Conservation (phyloP, 257 asterid genomes). For the Solanum sejunctum region DNA sequence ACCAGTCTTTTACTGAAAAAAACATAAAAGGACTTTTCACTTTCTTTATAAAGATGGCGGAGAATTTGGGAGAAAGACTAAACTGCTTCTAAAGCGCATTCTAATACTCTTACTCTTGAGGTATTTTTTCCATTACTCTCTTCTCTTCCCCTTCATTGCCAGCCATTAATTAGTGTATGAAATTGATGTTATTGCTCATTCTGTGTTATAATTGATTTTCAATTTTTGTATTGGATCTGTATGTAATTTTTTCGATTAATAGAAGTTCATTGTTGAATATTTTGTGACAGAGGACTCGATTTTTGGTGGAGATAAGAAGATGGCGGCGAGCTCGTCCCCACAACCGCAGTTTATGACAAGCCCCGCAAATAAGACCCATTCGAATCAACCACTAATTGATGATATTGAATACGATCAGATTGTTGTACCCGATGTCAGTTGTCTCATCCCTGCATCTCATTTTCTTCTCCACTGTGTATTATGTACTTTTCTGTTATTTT, state of each 20-base stretch:
- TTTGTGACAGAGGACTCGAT: background rate
- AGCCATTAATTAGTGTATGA: too few relatives aligned
- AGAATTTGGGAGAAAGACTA: background rate
- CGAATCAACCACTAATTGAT: slow-evolving; percentile 57
- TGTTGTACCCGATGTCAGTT: slow-evolving; percentile 74
- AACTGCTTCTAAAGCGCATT: background rate
- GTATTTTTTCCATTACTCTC: background rate
- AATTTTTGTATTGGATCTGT: background rate
- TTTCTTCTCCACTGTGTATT: background rate
- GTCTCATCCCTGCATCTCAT: background rate
- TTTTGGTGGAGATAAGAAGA: slow-evolving; percentile 4
- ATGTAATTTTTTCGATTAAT: background rate
- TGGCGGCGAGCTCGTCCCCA: slow-evolving; percentile 41
- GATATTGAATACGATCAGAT: slow-evolving; percentile 76
- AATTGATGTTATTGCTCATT: background rate
- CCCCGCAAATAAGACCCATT: slow-evolving; percentile 27
- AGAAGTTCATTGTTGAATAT: background rate
- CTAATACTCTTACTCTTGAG: background rate
- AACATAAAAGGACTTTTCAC: too few relatives aligned
- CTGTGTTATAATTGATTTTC: background rate
- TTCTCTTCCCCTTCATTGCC: background rate
- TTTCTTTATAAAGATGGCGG: background rate
- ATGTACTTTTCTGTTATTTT: background rate
- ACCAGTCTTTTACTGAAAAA: background rate
- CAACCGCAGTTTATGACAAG: slow-evolving; percentile 69